Evolutionary conservation across 2,329 filamentous ascomycete species (phyloP).

Genomic region (Pyricularia sp.): DNA sequence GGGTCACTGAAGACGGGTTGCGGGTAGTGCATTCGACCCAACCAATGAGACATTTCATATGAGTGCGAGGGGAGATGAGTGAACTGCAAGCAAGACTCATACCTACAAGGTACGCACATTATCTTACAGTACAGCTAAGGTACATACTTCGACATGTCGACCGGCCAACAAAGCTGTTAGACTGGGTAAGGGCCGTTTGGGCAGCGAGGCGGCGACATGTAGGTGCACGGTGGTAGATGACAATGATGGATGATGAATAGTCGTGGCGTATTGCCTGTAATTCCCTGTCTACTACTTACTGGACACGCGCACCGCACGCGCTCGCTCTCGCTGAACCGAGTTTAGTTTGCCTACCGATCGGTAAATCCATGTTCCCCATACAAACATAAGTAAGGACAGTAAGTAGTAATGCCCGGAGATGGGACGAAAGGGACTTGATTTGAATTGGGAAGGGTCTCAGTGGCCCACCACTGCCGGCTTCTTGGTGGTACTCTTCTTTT

Average conservation of each 20-base stretch:
- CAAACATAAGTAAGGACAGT: not conserved
- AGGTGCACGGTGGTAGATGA: not conserved
- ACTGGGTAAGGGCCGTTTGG: not conserved
- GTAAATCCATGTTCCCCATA: not conserved
- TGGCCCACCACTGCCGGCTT: not conserved
- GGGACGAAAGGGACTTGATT: not conserved
- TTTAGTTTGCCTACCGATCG: not conserved
- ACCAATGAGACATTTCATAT: not conserved
- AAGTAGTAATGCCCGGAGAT: not conserved
- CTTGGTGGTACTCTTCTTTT: not conserved
- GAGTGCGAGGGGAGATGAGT: not conserved
- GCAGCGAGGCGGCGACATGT: not conserved
- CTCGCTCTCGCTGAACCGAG: not conserved
- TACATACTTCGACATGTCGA: not conserved
- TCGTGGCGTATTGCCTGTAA: not conserved
- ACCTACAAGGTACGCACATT: no score
- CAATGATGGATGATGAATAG: not conserved
- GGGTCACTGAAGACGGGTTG: not conserved
- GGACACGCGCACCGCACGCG: not conserved
- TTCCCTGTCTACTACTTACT: not conserved
- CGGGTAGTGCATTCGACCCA: not conserved
- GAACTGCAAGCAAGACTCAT: not conserved
- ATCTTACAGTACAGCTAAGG: no score
- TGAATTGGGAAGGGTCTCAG: not conserved
- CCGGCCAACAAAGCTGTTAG: not conserved